These are phyloP conservation scores for Endocalyx cinctus DNA, from an alignment of 2,329 filamentous ascomycete genomes.

Conservation along the genomic window DNA sequence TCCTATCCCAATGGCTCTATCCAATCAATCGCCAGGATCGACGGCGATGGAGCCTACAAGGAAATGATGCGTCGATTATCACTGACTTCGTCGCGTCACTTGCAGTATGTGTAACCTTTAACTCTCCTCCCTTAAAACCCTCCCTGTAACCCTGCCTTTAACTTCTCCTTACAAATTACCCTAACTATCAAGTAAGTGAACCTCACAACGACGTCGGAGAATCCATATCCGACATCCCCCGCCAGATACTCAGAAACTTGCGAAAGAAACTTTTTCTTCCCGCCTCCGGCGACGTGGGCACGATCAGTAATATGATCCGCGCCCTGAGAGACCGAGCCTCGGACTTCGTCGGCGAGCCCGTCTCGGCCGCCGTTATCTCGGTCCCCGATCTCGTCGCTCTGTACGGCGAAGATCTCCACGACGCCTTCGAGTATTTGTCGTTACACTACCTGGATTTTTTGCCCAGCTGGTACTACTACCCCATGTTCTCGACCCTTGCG, in stretches of 20 bases:
- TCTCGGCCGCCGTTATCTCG: conserved; percentile 10
- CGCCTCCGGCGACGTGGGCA: conserved; percentile 8
- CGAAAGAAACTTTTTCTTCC: conserved; percentile 8
- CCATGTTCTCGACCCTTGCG: conserved; percentile 3
- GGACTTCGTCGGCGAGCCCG: conserved; percentile 6
- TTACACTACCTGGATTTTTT: conserved; percentile 8
- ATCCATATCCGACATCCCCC: conserved; percentile 3
- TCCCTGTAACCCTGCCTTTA: neutral
- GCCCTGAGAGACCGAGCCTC: conserved; percentile 6
- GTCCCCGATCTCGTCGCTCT: conserved; percentile 12
- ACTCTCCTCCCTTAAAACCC: too few relatives aligned
- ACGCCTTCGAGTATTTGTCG: conserved; percentile 11
- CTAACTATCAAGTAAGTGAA: conserved; percentile 5
- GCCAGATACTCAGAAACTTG: conserved; percentile 2
- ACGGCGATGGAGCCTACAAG: conserved; percentile 9
- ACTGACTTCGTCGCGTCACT: conserved; percentile 10
- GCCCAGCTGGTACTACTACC: conserved; percentile 1
- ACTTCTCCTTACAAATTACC: conserved; percentile 1
- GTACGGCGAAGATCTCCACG: conserved; percentile 8
- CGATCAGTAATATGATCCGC: conserved; percentile 11
- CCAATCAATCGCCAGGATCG: conserved; percentile 8
- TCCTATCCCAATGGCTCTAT: conserved; percentile 12
- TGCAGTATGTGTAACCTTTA: conserved; percentile 13
- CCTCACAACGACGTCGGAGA: conserved; percentile 6
- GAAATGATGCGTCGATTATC: conserved; percentile 13